A percentile compares a stretch with the other conserved stretches of the same genome.
Conservation (phyloP, 805 yeast genomes). For the Scheffersomyces amazonensis region DNA sequence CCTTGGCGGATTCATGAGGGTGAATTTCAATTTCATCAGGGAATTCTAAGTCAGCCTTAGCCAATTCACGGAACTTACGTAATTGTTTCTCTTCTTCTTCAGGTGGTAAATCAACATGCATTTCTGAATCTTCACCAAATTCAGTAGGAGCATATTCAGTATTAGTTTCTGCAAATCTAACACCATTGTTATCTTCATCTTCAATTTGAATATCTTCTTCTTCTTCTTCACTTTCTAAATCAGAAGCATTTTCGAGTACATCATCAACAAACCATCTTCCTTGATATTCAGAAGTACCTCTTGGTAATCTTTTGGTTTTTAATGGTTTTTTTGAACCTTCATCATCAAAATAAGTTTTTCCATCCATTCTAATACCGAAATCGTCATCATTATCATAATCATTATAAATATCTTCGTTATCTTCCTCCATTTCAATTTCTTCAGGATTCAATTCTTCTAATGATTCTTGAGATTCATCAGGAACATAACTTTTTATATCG, state of each 20-base stretch:
- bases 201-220: constrained; percentile 39
- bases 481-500: constrained; percentile 16
- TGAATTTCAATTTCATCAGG: constrained; percentile 92
- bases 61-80: constrained; percentile 61
- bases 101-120: constrained; percentile 68
- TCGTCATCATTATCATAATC: constrained; percentile 16
- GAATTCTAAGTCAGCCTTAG: constrained; percentile 83
- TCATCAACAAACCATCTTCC: constrained; percentile 72
- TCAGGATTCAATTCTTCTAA: constrained; percentile 60
- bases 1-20: constrained; percentile 73
- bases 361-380: constrained; percentile 55
- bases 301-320: constrained; percentile 37
- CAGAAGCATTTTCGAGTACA: constrained; percentile 40
- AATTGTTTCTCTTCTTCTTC: constrained; percentile 86
- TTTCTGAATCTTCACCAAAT: constrained; percentile 47
- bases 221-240: constrained; percentile 42
- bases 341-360: constrained; percentile 46
- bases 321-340: constrained; percentile 6
- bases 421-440: constrained; percentile 44
- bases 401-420: constrained; percentile 32
- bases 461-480: constrained; percentile 49
- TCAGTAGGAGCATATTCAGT: constrained; percentile 45
- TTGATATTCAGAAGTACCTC: constrained; percentile 76
- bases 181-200: constrained; percentile 19
- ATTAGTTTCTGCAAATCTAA: constrained; percentile 13